Base-by-base conservation (phyloP, 2,329 filamentous ascomycete genomes). In the Exophiala mesophila region DNA sequence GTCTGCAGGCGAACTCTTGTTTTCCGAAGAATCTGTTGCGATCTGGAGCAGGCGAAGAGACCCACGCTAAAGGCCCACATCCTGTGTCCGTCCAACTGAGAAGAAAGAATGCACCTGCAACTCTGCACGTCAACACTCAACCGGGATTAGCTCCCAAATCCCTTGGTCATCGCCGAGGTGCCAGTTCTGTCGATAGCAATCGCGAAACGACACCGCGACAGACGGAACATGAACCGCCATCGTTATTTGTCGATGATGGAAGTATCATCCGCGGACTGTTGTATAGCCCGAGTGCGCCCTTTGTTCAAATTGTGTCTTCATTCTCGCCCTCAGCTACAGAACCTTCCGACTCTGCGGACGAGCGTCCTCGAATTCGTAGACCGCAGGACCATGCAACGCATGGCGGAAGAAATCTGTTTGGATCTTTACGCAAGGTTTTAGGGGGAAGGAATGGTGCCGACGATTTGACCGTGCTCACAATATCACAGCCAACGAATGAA, bases 251-350 rank as follows among this genome's bases (percentile, higher is more conserved):
- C 13, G 49, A 50, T 17, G 52, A 83, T 3, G 88, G 89, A 7
- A 90, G 85, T 52, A 76, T 98, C 26, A 89, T 97, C 15, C 79
- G 90, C 37, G 92, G 92, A 10, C 86, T 88, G 45, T 61, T 95
- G 4, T 77, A 94, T 48, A 86, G 88, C 12, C 92, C 90, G 1
- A 79, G 78, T 1, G 85, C 92, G 47, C 80, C 89, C 0, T 88
- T 85, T 59, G 83, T 96, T 29, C 50, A 53, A 20, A 49, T 53
- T 80, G 89, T 31, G 68, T 81, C 24, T 66, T 80, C 39, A 69
- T 76, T 4, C 72, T 76, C 4, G 70, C 69, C 35, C 72, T 72
- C 3, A 67, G 63, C 16, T 50, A 62, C 21, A 56, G 62, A 42
- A 57, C 67, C 29, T 54, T 60, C n/a, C 48, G 58, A 18, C 23